phyloP scores from a whole-genome alignment of 345 rosid genomes.

The Sapria himalayana region DNA sequence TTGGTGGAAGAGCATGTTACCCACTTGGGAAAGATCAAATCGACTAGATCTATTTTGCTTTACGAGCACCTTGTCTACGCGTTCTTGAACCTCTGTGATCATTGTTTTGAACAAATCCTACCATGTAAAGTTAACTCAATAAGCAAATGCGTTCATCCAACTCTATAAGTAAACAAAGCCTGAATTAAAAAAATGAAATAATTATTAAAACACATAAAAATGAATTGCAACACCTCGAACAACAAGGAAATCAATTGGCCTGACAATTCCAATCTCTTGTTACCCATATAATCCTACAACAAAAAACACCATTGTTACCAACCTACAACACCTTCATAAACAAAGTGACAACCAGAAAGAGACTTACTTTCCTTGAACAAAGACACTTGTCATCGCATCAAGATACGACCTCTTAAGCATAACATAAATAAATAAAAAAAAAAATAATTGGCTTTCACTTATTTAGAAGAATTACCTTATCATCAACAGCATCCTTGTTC shows the following conservation, averaged over 20 bases:
- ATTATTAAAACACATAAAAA: too few species aligned
- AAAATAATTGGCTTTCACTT: neutral
- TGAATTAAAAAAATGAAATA: too few species aligned
- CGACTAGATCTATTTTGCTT: slow-evolving; percentile 34
- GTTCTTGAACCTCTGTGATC: slow-evolving; percentile 31
- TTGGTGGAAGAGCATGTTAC: slow-evolving; percentile 9
- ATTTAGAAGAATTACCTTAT: slow-evolving; percentile 36
- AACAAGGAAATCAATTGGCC: slow-evolving; percentile 83
- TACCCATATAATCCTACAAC: slow-evolving; percentile 83
- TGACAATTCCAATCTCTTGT: slow-evolving; percentile 81
- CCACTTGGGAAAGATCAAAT: slow-evolving; percentile 43
- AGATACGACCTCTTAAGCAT: neutral
- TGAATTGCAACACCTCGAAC: slow-evolving; percentile 57
- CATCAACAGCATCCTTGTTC: slow-evolving; percentile 96
- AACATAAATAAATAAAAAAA: neutral
- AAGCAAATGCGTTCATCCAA: too few species aligned
- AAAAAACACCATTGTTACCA: too few species aligned
- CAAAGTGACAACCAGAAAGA: too few species aligned
- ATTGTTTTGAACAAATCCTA: slow-evolving; percentile 87
- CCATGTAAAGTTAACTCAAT: neutral
- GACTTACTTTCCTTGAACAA: neutral
- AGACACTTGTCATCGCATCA: too few species aligned
- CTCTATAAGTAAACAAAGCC: too few species aligned
- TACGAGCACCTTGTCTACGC: slow-evolving; percentile 19
- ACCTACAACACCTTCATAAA: too few species aligned